A percentile compares a stretch with the other conserved stretches of the same genome.
phyloP scores from a whole-genome alignment of 2,329 filamentous ascomycete genomes.

The Botryosphaeria agaves region DNA sequence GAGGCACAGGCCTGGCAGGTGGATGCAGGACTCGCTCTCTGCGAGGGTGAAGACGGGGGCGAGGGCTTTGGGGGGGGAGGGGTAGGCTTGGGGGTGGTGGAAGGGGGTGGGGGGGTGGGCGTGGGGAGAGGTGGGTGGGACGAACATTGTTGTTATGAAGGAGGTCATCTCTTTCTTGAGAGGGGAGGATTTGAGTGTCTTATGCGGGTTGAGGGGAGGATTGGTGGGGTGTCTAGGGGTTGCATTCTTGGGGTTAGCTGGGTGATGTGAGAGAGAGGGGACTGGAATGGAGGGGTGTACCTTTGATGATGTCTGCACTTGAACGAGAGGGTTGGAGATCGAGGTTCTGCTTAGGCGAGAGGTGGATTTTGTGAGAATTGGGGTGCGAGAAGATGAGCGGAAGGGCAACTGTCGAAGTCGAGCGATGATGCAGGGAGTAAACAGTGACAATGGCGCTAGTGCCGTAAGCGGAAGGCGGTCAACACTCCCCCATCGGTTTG shows the following conservation, averaged over 20 bases:
- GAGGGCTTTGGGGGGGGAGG: slow-evolving; percentile 17
- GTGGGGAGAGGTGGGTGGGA: slow-evolving; percentile 21
- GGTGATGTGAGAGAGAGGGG: slow-evolving; percentile 1
- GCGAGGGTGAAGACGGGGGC: slow-evolving; percentile 25
- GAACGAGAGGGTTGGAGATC: no score
- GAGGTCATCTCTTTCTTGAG: slow-evolving; percentile 58
- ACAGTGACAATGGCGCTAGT: no score
- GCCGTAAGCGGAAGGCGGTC: no score
- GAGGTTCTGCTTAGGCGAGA: no score
- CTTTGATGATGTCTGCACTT: no score
- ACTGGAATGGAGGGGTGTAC: background rate
- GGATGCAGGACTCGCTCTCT: slow-evolving; percentile 22
- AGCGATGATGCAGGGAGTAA: no score
- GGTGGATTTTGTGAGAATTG: no score
- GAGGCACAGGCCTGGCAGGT: slow-evolving; percentile 5
- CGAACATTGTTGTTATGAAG: slow-evolving; percentile 69
- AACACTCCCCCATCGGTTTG: no score
- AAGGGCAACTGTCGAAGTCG: no score
- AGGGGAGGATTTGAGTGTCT: no score
- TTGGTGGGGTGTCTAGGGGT: background rate
- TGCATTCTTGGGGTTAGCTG: slow-evolving; percentile 6
- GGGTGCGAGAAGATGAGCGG: no score
- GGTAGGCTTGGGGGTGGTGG: slow-evolving; percentile 12
- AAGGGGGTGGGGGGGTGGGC: slow-evolving; percentile 15
- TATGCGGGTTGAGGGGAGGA: background rate